These are phyloP conservation scores for Blastocystis sp. DNA, from an alignment of 352 stramenopile species.

Conservation along the genomic window DNA sequence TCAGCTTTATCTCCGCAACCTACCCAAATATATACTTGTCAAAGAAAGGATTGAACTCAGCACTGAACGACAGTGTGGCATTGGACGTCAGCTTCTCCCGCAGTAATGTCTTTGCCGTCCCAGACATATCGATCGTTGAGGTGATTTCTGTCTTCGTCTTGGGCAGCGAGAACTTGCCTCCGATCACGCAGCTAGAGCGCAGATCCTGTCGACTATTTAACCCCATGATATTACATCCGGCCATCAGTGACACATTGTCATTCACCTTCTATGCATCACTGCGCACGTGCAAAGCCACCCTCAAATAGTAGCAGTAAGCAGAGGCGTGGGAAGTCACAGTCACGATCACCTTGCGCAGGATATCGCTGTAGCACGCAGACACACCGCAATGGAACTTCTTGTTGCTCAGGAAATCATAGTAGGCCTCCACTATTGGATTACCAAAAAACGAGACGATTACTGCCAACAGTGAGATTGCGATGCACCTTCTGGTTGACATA, in stretches of 20 bases:
- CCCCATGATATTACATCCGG: neutral
- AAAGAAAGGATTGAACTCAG: slow-evolving; percentile 44
- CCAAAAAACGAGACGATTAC: neutral
- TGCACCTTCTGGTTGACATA: neutral
- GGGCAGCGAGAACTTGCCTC: neutral
- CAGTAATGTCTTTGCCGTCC: slow-evolving; percentile 33
- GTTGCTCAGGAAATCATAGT: slow-evolving; percentile 42
- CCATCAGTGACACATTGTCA: slow-evolving; percentile 8
- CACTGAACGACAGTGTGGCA: neutral
- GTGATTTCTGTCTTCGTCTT: slow-evolving; percentile 12
- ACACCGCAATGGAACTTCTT: slow-evolving; percentile 34
- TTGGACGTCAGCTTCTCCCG: slow-evolving; percentile 23
- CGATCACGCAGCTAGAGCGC: neutral
- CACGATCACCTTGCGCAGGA: slow-evolving; percentile 14
- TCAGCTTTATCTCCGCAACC: neutral
- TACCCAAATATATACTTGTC: slow-evolving; percentile 46
- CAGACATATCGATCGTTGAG: slow-evolving; percentile 19
- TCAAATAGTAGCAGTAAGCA: slow-evolving; percentile 16
- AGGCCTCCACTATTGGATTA: neutral
- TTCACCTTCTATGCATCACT: slow-evolving; percentile 15
- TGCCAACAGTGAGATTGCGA: neutral
- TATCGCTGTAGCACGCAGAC: neutral
- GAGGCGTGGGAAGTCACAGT: slow-evolving; percentile 28
- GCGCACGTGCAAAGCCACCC: neutral
- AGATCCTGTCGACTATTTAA: neutral